A percentile compares a stretch with the other conserved stretches of the same genome.
Conservation (phyloP, 192 early-diverging fungal species). For the Backusella morwellensis region DNA sequence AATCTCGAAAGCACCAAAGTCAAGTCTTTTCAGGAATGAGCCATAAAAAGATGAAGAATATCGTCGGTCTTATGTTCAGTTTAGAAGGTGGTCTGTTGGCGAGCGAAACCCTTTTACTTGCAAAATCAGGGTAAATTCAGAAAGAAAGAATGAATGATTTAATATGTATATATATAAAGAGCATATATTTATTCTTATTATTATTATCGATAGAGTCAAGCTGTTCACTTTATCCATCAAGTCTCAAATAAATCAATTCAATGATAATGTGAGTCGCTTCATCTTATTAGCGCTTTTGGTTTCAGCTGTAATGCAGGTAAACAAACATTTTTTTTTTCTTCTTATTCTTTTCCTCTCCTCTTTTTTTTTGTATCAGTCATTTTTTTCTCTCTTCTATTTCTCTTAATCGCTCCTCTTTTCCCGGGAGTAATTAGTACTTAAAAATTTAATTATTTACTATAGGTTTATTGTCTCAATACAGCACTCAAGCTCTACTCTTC, state of each 20-base stretch:
- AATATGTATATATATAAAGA: neutral
- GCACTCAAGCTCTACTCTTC: conserved; percentile 56
- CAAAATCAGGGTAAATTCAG: conserved; percentile 50
- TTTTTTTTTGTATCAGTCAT: neutral
- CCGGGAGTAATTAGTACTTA: neutral
- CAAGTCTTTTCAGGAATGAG: conserved; percentile 28
- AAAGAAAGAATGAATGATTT: neutral
- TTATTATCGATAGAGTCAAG: conserved; percentile 34
- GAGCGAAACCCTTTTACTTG: conserved; percentile 55
- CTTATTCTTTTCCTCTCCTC: neutral
- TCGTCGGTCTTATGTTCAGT: conserved; percentile 55
- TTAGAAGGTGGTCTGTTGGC: conserved; percentile 56
- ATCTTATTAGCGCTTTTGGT: conserved; percentile 48
- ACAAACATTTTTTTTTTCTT: neutral
- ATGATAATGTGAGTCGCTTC: conserved; percentile 50
- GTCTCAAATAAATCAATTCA: conserved; percentile 48
- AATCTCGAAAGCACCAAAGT: conserved; percentile 22
- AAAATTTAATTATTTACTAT: conserved; percentile 4
- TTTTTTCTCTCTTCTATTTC: neutral
- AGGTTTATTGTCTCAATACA: conserved; percentile 60
- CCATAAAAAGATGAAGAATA: conserved; percentile 40
- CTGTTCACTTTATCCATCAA: conserved; percentile 38
- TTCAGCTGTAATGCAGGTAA: conserved; percentile 54
- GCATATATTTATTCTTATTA: neutral
- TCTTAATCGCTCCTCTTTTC: neutral